Conservation (phyloP, 2,329 filamentous ascomycete species). For the Bimuria novae-zelandiae region DNA sequence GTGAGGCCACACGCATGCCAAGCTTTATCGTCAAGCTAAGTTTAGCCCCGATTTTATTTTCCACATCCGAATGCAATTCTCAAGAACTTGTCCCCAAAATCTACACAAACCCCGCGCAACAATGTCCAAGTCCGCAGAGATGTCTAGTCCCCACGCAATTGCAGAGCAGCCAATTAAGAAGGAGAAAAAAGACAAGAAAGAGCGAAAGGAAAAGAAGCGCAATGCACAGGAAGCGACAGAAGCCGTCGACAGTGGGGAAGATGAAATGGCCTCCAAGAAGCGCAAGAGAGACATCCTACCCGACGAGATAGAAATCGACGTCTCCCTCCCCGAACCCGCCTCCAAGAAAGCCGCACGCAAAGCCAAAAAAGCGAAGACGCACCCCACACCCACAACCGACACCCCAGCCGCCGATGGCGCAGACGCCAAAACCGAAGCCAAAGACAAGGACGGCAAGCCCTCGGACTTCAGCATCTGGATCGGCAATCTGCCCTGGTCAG, state of each 20-base stretch:
- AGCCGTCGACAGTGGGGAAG: slow-evolving; percentile 15
- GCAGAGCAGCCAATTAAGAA: slow-evolving; percentile 18
- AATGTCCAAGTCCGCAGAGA: neutral
- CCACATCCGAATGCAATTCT: slow-evolving; percentile 1
- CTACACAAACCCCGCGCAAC: neutral
- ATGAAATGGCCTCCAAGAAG: slow-evolving; percentile 46
- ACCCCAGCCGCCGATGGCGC: slow-evolving; percentile 16
- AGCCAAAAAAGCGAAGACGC: slow-evolving; percentile 78
- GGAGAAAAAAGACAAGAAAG: slow-evolving; percentile 36
- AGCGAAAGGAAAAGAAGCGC: slow-evolving; percentile 26
- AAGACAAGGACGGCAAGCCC: slow-evolving; percentile 55
- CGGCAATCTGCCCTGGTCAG: slow-evolving; percentile 87
- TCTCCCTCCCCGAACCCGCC: slow-evolving; percentile 86
- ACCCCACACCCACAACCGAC: slow-evolving; percentile 27
- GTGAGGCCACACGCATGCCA: slow-evolving; percentile 5
- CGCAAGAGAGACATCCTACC: slow-evolving; percentile 64
- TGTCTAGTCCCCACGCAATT: neutral
- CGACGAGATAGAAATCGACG: slow-evolving; percentile 80
- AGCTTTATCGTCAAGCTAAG: neutral
- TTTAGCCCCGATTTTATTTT: slow-evolving; percentile 2
- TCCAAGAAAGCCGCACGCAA: slow-evolving; percentile 92
- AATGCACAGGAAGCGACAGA: slow-evolving; percentile 27
- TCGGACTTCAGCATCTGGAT: slow-evolving; percentile 92
- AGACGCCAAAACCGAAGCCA: slow-evolving; percentile 43
- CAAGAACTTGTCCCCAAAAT: slow-evolving; percentile 5